Conservation (phyloP, 805 yeast genomes). For the Candida michaelii region DNA sequence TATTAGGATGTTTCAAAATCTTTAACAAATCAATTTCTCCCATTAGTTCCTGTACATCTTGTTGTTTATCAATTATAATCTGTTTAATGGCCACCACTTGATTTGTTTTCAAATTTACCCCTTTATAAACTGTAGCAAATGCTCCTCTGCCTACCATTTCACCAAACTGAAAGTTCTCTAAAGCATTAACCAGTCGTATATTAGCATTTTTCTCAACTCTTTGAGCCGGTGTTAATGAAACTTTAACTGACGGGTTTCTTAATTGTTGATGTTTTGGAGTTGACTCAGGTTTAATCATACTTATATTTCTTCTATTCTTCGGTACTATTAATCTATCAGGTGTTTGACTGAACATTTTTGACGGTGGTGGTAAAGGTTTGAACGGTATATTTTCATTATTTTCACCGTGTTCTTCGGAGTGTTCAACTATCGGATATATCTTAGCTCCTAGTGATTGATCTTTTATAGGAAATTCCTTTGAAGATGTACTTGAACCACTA, state of each 20-base stretch:
- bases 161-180: constrained; percentile 51
- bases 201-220: constrained; percentile 45
- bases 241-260: constrained; percentile 34
- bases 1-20: constrained; percentile 62
- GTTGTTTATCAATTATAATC: constrained; percentile 55
- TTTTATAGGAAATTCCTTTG: background rate
- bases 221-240: constrained; percentile 53
- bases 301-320: constrained; percentile 2
- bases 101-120: constrained; percentile 62
- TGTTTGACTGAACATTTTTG: background rate
- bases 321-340: constrained; percentile 9
- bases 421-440: constrained; percentile 14
- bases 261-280: constrained; percentile 19
- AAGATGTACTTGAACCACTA: background rate
- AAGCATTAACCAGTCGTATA: constrained; percentile 36
- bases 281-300: constrained; percentile 1
- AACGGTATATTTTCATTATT: constrained; percentile 14
- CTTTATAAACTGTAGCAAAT: constrained; percentile 81
- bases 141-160: constrained; percentile 88
- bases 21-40: constrained; percentile 68
- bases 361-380: constrained; percentile 4
- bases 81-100: constrained; percentile 80
- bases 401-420: constrained; percentile 8
- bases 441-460: background rate
- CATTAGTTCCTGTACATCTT: constrained; percentile 49